Percentiles rank a stretch among this genome's conserved stretches.
phyloP scores from a whole-genome alignment of 805 yeast species.

The Zygotorulaspora sp. region DNA sequence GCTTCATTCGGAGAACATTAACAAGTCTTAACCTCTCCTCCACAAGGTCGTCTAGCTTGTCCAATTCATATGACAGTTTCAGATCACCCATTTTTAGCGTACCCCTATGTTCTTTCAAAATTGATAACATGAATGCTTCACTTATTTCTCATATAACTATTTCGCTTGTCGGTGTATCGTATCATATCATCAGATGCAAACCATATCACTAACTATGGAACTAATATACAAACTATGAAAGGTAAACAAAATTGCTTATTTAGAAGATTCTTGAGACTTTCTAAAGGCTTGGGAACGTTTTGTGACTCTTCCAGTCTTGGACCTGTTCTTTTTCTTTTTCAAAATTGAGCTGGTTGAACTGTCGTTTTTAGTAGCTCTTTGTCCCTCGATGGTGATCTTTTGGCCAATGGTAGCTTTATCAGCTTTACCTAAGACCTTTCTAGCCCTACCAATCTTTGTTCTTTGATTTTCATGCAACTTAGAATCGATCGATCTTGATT shows the following conservation, averaged over 20 bases:
- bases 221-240: neutral
- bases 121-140: too few relatives aligned
- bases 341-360: constrained; percentile 52
- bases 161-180: too few relatives aligned
- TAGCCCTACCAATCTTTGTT: constrained; percentile 77
- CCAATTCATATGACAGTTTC: constrained; percentile 27
- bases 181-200: too few relatives aligned
- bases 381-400: constrained; percentile 59
- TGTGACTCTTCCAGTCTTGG: constrained; percentile 45
- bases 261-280: constrained; percentile 23
- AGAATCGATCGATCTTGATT: constrained; percentile 24
- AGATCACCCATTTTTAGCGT: constrained; percentile 23
- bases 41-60: constrained; percentile 25
- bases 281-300: constrained; percentile 43
- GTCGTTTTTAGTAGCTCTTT: constrained; percentile 69
- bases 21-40: constrained; percentile 31
- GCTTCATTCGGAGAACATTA: constrained; percentile 18
- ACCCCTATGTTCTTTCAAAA: too few relatives aligned
- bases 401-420: constrained; percentile 69
- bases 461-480: constrained; percentile 60
- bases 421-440: constrained; percentile 67
- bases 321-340: constrained; percentile 46
- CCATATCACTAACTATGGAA: too few relatives aligned
- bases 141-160: too few relatives aligned
- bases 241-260: too few relatives aligned